Evolutionary conservation across 2,329 filamentous ascomycete genomes (phyloP).

Genomic region (Macrophomina pseudophaseolina): DNA sequence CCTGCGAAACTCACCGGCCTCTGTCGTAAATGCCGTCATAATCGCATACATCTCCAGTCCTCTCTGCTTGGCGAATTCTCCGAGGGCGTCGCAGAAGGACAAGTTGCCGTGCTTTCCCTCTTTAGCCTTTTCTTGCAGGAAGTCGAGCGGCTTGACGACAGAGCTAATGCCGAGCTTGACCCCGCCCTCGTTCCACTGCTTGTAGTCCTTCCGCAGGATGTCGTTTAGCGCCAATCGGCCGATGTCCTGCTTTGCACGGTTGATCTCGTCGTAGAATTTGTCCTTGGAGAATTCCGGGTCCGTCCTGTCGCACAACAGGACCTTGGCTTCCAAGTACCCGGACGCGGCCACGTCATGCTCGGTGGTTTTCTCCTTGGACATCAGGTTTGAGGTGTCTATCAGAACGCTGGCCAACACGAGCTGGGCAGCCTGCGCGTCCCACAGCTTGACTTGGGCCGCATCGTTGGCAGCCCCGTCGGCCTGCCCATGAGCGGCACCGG

Average conservation of each 20-base stretch:
- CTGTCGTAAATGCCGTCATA: constrained; percentile 69
- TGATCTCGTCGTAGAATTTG: constrained; percentile 65
- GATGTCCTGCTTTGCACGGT: constrained; percentile 71
- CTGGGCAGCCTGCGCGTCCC: constrained; percentile 66
- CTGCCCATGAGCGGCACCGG: constrained; percentile 46
- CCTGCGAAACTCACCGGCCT: constrained; percentile 62
- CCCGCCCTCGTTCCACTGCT: constrained; percentile 67
- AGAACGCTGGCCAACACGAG: constrained; percentile 73
- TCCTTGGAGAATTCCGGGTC: constrained; percentile 56
- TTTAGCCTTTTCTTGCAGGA: constrained; percentile 61
- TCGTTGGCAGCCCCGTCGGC: constrained; percentile 45
- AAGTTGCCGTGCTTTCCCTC: constrained; percentile 41
- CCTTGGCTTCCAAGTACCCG: constrained; percentile 62
- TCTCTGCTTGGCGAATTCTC: constrained; percentile 61
- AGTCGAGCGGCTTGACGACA: constrained; percentile 66
- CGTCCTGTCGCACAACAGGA: constrained; percentile 42
- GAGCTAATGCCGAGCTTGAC: constrained; percentile 70
- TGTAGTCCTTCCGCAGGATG: constrained; percentile 82
- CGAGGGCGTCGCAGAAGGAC: constrained; percentile 56
- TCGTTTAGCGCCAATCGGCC: constrained; percentile 65
- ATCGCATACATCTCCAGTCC: constrained; percentile 67
- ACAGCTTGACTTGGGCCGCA: constrained; percentile 43
- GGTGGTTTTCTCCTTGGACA: constrained; percentile 65
- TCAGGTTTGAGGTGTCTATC: constrained; percentile 73
- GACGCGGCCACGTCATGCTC: constrained; percentile 64